A percentile compares a stretch with the other conserved stretches of the same genome.
These are phyloP conservation scores for Kokia cookei DNA, from an alignment of 441 rosid species.

Conservation along the genomic window DNA sequence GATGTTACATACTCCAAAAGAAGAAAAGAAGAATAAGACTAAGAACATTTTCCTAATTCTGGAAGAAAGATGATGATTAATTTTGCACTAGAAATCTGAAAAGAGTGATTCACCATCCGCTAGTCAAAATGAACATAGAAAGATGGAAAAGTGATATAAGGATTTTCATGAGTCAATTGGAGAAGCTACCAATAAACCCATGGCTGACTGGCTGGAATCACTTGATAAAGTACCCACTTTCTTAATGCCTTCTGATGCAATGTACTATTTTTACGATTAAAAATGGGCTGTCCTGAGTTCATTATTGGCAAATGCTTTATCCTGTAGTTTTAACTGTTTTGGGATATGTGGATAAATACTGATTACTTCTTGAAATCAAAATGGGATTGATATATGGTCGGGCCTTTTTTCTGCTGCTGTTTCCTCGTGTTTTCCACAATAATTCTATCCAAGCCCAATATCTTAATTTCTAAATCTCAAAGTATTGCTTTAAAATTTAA, in stretches of 20 bases:
- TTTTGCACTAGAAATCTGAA: neutral
- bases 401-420: neutral
- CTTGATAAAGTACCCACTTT: neutral
- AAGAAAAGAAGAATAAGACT: neutral
- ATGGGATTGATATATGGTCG: constrained; percentile 7
- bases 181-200: neutral
- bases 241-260: neutral
- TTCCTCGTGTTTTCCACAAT: neutral
- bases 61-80: neutral
- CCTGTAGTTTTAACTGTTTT: neutral
- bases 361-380: neutral
- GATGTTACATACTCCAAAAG: neutral
- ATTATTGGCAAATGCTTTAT: neutral
- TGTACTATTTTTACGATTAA: neutral
- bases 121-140: neutral
- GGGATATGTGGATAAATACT: neutral
- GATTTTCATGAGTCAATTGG: neutral
- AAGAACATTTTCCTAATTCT: neutral
- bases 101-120: neutral
- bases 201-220: neutral
- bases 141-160: neutral
- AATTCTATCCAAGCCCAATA: neutral
- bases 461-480: neutral
- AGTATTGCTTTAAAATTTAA: too few relatives aligned
- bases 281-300: neutral